Evolutionary conservation across 1,139 yeast genomes (phyloP).

Genomic region (Protomyces arabidopsidicola): DNA sequence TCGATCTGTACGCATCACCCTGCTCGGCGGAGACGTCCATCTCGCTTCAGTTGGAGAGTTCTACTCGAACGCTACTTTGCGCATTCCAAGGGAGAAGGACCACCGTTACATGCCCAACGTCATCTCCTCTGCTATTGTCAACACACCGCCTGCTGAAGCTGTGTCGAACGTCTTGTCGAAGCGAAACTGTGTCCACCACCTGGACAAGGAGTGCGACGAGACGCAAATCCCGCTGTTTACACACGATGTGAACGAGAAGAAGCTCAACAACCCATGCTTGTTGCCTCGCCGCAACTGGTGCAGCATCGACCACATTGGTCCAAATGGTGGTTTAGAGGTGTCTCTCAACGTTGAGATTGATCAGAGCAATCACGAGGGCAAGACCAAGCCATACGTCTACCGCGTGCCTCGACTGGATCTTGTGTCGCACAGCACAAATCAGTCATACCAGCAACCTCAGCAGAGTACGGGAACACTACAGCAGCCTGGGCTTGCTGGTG

Average conservation of each 20-base stretch:
- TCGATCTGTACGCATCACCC: slow-evolving; percentile 67
- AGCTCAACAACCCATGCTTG: slow-evolving; percentile 17
- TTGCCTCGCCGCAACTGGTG: slow-evolving; percentile 26
- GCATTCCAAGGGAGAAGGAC: slow-evolving; percentile 11
- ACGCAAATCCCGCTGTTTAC: slow-evolving; percentile 16
- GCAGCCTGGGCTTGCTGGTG: no score
- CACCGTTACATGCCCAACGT: slow-evolving; percentile 45
- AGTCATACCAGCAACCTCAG: no score
- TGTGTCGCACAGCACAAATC: slow-evolving; percentile 1
- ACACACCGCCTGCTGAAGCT: slow-evolving; percentile 89
- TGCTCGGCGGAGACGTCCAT: slow-evolving; percentile 91
- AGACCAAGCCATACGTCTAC: slow-evolving; percentile 18
- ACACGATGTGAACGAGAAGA: slow-evolving; percentile 15
- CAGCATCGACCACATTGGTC: slow-evolving; percentile 2
- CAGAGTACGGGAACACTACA: no score
- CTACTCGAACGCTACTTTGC: slow-evolving; percentile 37
- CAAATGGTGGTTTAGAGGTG: slow-evolving; percentile 8
- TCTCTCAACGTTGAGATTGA: slow-evolving; percentile 25
- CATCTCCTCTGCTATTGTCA: slow-evolving; percentile 82
- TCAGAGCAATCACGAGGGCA: slow-evolving; percentile 14
- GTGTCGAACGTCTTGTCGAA: slow-evolving; percentile 51
- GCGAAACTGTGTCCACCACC: slow-evolving; percentile 25
- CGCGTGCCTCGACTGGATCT: slow-evolving; percentile 16
- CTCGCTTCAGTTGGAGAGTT: slow-evolving; percentile 78
- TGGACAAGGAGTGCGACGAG: slow-evolving; percentile 27